A percentile compares a stretch with the other conserved stretches of the same genome.
Conservation (phyloP, 1,284 basidiomycete genomes). For the Gymnopus androsaceus region DNA sequence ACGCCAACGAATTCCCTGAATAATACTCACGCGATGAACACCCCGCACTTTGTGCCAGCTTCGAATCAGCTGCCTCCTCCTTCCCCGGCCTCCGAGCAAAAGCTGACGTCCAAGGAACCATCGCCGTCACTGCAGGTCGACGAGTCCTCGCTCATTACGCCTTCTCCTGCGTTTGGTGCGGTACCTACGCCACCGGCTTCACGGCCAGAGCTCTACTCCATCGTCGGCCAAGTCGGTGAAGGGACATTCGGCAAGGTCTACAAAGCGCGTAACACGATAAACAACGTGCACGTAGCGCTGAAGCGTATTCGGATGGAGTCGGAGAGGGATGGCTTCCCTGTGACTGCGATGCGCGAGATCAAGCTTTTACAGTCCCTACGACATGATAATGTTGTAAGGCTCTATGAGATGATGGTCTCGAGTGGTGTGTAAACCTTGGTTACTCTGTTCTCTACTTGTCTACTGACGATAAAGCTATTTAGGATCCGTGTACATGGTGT, state of each 20-base stretch:
- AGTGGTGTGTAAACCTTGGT: conserved; percentile 66
- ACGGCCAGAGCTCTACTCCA: conserved; percentile 76
- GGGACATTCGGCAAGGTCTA: conserved; percentile 99
- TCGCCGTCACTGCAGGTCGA: not conserved
- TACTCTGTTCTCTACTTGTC: conserved; percentile 10
- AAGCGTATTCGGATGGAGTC: conserved; percentile 99
- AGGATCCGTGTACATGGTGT: conserved; percentile 99
- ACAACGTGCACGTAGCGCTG: conserved; percentile 81
- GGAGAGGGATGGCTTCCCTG: conserved; percentile 97
- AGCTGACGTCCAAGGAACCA: not conserved
- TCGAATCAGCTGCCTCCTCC: not conserved
- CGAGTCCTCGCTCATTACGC: not conserved
- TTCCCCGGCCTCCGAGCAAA: conserved; percentile 2
- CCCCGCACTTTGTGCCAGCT: conserved; percentile 8
- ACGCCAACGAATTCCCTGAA: not conserved
- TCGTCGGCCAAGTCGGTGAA: conserved; percentile 94
- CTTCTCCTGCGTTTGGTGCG: not conserved
- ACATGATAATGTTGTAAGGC: conserved; percentile 86
- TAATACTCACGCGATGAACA: not conserved
- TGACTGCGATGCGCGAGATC: conserved; percentile 99
- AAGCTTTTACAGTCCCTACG: conserved; percentile 91
- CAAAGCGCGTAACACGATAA: conserved; percentile 87
- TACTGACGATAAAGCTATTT: conserved; percentile 15
- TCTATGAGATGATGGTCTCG: conserved; percentile 99
- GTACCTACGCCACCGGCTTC: conserved; percentile 26